phyloP scores from a whole-genome alignment of 768 basidiomycete species.

The Lactarius deliciosus region DNA sequence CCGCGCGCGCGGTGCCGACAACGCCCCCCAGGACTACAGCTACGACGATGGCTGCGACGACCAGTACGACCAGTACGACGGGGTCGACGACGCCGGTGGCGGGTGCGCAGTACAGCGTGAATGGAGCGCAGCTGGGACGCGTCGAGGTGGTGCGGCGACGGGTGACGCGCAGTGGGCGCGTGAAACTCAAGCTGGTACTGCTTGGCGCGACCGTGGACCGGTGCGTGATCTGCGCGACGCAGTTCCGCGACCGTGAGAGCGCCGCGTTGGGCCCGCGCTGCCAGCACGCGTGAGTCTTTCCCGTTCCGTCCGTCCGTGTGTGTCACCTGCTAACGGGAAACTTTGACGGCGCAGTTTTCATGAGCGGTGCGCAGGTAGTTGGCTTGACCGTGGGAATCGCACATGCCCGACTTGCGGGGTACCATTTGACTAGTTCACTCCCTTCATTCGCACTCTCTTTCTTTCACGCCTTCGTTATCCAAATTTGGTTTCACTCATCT shows the following conservation, averaged over 20 bases:
- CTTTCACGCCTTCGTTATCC: background rate
- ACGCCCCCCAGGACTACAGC: background rate
- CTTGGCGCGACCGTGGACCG: conserved; percentile 27
- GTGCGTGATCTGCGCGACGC: conserved; percentile 26
- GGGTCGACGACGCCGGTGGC: background rate
- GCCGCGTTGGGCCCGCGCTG: conserved; percentile 23
- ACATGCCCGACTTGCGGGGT: conserved; percentile 23
- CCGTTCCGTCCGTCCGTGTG: background rate
- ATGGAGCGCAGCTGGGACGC: conserved; percentile 24
- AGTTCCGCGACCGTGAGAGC: conserved; percentile 27
- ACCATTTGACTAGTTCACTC: conserved; percentile 19
- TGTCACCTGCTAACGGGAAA: background rate
- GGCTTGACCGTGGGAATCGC: conserved; percentile 21
- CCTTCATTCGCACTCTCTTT: background rate
- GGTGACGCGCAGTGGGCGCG: conserved; percentile 29
- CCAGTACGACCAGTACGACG: background rate
- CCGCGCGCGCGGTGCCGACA: background rate
- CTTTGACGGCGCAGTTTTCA: conserved; percentile 21
- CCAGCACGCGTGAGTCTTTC: conserved; percentile 27
- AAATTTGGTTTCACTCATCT: background rate
- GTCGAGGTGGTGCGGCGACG: conserved; percentile 27
- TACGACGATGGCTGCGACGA: background rate
- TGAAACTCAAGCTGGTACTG: conserved; percentile 29
- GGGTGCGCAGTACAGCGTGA: conserved; percentile 8
- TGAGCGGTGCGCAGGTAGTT: conserved; percentile 26